A percentile compares a stretch with the other conserved stretches of the same genome.
These are phyloP conservation scores for Claviceps spartinae DNA, from an alignment of 2,329 filamentous ascomycete genomes.

Conservation along the genomic window DNA sequence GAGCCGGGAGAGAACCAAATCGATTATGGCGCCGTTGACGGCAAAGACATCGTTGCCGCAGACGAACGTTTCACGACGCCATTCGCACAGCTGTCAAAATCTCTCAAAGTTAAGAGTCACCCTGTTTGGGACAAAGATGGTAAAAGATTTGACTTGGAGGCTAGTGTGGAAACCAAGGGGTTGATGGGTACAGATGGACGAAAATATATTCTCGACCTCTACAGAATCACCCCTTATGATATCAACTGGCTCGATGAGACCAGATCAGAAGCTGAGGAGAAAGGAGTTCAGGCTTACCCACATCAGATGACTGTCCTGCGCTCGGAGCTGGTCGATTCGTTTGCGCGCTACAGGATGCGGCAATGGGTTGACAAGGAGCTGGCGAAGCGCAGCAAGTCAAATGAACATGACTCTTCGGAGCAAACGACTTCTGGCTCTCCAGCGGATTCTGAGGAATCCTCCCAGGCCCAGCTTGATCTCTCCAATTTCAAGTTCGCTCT, in stretches of 20 bases:
- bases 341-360: constrained; percentile 73
- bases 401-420: constrained; percentile 21
- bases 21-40: constrained; percentile 95
- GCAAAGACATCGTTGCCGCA: constrained; percentile 85
- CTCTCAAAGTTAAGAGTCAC: constrained; percentile 85
- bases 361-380: constrained; percentile 77
- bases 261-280: constrained; percentile 30
- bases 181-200: constrained; percentile 91
- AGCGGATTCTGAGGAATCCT: constrained; percentile 20
- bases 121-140: constrained; percentile 96
- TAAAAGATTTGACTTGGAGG: constrained; percentile 80
- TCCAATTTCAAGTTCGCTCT: constrained; percentile 77
- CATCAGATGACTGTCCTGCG: constrained; percentile 93
- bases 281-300: constrained; percentile 51
- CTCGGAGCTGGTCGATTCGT: constrained; percentile 77
- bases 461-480: constrained; percentile 59
- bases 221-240: constrained; percentile 86
- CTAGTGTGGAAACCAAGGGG: constrained; percentile 95
- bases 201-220: constrained; percentile 95
- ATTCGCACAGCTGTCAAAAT: constrained; percentile 83
- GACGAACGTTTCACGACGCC: constrained; percentile 73
- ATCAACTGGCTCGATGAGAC: constrained; percentile 79
- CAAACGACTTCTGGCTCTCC: constrained; percentile 23
- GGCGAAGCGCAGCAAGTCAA: constrained; percentile 38
- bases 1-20: constrained; percentile 97